Percentiles rank a stretch among this genome's conserved stretches.
Conservation (phyloP, 2,329 filamentous ascomycete genomes). For the Xylariaceae sp. region DNA sequence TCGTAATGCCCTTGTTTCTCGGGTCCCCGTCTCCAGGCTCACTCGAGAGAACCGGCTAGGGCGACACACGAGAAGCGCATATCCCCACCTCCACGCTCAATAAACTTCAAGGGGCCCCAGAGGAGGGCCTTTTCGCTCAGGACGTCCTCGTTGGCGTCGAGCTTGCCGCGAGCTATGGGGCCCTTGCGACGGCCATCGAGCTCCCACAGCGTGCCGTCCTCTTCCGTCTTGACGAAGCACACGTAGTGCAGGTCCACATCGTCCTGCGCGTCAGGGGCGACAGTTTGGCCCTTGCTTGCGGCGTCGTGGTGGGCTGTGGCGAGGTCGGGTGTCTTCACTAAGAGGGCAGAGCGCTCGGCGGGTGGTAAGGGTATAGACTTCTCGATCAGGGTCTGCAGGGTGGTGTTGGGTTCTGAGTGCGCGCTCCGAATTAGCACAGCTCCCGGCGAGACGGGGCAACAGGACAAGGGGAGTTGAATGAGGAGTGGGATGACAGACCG, state of each 20-base stretch:
- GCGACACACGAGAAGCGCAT: constrained; percentile 59
- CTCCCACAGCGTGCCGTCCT: constrained; percentile 62
- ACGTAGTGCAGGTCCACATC: constrained; percentile 94
- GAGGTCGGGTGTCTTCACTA: constrained; percentile 74
- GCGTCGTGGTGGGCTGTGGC: constrained; percentile 77
- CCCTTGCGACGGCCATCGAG: constrained; percentile 59
- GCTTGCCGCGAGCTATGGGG: constrained; percentile 52
- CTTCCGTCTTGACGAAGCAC: constrained; percentile 74
- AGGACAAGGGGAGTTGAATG: constrained; percentile 17
- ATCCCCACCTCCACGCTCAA: constrained; percentile 55
- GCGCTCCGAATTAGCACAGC: neutral
- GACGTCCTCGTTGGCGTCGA: constrained; percentile 65
- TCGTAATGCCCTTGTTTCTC: neutral
- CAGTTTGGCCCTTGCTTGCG: constrained; percentile 73
- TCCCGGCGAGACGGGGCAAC: constrained; percentile 35
- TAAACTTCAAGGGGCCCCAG: constrained; percentile 60
- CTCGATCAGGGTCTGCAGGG: constrained; percentile 63
- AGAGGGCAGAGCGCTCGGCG: constrained; percentile 62
- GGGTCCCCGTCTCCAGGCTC: constrained; percentile 3
- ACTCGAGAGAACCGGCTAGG: constrained; percentile 51
- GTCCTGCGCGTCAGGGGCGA: constrained; percentile 73
- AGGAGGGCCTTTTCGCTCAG: constrained; percentile 72
- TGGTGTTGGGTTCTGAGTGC: constrained; percentile 45
- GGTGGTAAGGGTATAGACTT: constrained; percentile 70
- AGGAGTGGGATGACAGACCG: constrained; percentile 37